Percentiles rank a stretch among this genome's conserved stretches.
Conservation (phyloP, 768 basidiomycete genomes). For the Xerocomellus chrysenteron region DNA sequence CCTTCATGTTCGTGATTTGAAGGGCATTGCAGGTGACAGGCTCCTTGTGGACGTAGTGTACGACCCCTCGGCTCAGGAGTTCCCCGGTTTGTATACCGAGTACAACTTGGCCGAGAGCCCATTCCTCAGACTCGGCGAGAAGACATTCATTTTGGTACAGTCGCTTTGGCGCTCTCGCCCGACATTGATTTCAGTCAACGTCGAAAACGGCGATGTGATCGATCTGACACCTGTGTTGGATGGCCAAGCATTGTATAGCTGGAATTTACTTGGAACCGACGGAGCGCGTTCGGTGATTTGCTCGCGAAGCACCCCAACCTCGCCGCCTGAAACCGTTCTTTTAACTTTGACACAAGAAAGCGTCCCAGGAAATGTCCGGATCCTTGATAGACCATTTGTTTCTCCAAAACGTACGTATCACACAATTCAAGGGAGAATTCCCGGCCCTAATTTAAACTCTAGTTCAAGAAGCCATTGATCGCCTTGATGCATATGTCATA, state of each 20-base stretch:
- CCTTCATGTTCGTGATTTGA: constrained; percentile 46
- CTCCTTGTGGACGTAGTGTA: constrained; percentile 44
- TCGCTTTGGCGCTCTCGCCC: constrained; percentile 56
- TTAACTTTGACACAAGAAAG: constrained; percentile 34
- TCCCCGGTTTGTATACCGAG: constrained; percentile 65
- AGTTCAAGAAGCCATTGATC: constrained; percentile 42
- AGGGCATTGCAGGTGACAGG: constrained; percentile 1
- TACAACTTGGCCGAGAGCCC: constrained; percentile 44
- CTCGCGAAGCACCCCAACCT: constrained; percentile 46
- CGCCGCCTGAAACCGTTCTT: constrained; percentile 50
- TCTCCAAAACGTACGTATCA: constrained; percentile 37
- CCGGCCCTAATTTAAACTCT: neutral
- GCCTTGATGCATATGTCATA: constrained; percentile 44
- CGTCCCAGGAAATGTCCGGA: constrained; percentile 31
- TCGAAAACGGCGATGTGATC: constrained; percentile 38
- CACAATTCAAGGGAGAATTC: neutral
- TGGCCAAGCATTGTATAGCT: constrained; percentile 40
- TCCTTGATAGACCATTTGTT: constrained; percentile 45
- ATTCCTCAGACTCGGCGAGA: constrained; percentile 33
- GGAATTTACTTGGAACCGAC: constrained; percentile 55
- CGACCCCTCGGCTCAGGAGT: constrained; percentile 39
- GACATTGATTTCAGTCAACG: constrained; percentile 48
- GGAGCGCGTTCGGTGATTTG: constrained; percentile 44
- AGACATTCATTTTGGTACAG: constrained; percentile 33
- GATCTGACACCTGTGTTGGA: constrained; percentile 27